Evolutionary conservation across 2,329 filamentous ascomycete genomes (phyloP).

Genomic region (Knoxdaviesia capensis): DNA sequence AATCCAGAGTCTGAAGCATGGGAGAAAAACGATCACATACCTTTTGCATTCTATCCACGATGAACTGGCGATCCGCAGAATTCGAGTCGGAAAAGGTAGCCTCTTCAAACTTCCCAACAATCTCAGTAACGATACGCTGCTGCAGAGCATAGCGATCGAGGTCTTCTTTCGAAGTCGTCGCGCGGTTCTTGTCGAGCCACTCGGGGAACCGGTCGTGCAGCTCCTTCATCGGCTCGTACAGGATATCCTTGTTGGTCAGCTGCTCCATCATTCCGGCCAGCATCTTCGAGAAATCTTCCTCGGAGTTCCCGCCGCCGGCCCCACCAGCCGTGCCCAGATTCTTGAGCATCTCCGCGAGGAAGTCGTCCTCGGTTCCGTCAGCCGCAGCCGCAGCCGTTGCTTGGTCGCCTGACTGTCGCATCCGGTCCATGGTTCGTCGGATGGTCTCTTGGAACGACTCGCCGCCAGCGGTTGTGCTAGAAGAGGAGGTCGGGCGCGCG

Average conservation of each 20-base stretch:
- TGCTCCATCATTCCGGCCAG: slow-evolving; percentile 98
- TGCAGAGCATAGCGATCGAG: slow-evolving; percentile 66
- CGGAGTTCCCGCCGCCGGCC: slow-evolving; percentile 34
- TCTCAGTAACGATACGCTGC: slow-evolving; percentile 59
- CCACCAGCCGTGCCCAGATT: slow-evolving; percentile 51
- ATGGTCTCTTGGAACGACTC: slow-evolving; percentile 83
- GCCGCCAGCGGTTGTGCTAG: slow-evolving; percentile 24
- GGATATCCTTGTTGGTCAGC: slow-evolving; percentile 90
- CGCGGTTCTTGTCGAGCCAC: slow-evolving; percentile 67
- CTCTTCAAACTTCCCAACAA: slow-evolving; percentile 76
- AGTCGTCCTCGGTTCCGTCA: slow-evolving; percentile 44
- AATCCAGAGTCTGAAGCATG: slow-evolving; percentile 1
- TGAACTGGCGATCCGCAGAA: slow-evolving; percentile 65
- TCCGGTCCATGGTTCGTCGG: slow-evolving; percentile 81
- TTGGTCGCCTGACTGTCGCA: slow-evolving; percentile 74
- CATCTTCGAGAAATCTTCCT: slow-evolving; percentile 88
- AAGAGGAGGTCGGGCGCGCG: slow-evolving; percentile 16
- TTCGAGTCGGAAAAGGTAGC: slow-evolving; percentile 66
- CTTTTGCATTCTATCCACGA: slow-evolving; percentile 96
- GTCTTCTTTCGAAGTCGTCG: slow-evolving; percentile 47
- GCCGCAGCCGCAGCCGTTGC: slow-evolving; percentile 60
- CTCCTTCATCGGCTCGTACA: slow-evolving; percentile 98
- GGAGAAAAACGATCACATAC: slow-evolving; percentile 24
- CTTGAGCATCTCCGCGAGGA: slow-evolving; percentile 82
- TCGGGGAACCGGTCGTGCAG: slow-evolving; percentile 76